Evolutionary conservation across 331 rosid genomes (phyloP), one percentile per base, ranked within the genome.

Genomic region (Phaseolus coccineus): DNA sequence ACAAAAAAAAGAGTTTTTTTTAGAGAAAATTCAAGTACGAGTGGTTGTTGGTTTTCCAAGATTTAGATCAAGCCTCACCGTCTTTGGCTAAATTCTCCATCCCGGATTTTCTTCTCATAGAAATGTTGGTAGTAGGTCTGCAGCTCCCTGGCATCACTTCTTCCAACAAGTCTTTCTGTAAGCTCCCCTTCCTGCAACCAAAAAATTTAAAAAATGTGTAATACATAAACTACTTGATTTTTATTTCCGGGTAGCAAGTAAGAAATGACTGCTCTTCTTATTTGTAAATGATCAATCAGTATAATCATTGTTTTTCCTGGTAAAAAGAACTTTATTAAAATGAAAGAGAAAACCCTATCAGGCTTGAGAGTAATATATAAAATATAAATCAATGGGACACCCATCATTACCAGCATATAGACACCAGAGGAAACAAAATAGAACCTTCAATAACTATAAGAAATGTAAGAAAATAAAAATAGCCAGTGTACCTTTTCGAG

Each of bases 21-120:
- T n/a, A n/a, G n/a, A n/a, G n/a, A n/a, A n/a, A n/a, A n/a, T n/a
- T n/a, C n/a, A n/a, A n/a, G n/a, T n/a, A n/a, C n/a, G n/a, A n/a
- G n/a, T n/a, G n/a, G n/a, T n/a, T n/a, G n/a, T n/a, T n/a, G n/a
- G n/a, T n/a, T n/a, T n/a, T n/a, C n/a, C 51, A 81, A 48, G 58
- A 65, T 76, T 59, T 72, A 74, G 74, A 66, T 44, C 57, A 77
- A 83, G 90, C 75, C 99, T 90, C 88, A 95, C 99, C 90, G 92
- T 58, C 79, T 85, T 73, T 85, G 88, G 13, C 86, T 83, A 82
- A 77, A 69, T 85, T 90, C 97, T 6, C 94, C 90, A 2, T 65
- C 97, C 73, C 28, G 81, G 77, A 95, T 85, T 80, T 84, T 86
- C 1, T 13, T 57, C 74, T 89, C 90, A 37, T 89, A 93, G 89